Base-by-base conservation (phyloP, 2,329 filamentous ascomycete genomes). In the Thelonectria discophora region DNA sequence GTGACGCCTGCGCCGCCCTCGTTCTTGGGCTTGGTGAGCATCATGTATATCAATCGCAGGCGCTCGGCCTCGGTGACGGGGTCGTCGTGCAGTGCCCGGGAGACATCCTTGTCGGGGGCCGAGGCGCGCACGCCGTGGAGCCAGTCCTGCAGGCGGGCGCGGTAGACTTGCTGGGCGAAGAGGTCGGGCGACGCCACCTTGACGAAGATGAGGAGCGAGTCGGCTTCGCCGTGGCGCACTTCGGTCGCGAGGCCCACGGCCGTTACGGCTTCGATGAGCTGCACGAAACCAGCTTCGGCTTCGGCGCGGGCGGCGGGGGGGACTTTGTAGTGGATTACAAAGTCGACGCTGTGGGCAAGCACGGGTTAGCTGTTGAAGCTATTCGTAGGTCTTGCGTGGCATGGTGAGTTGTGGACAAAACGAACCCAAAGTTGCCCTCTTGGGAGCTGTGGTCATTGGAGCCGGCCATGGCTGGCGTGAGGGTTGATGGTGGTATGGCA, bases 71-170 rank as follows among this genome's bases (percentile, higher is more conserved):
- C 92, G 40, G 90, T 92, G 59, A 97, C 84, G 1, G 93, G 91
- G 68, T 97, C 90, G 15, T 86, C 80, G 60, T 88, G 81, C 54
- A 96, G 85, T 13, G 89, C 86, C 61, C 87, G 82, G 49, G 85
- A 80, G 17, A 92, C 87, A 67, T 96, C 88, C 72, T 88, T 89
- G 58, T 88, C 85, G 0, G 94, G 94, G 37, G 93, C 88, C 18
- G 87, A 86, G 51, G 91, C 85, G 65, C 93, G 89, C 56, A 97
- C 90, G 54, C 94, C 93, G 74, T 95, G 90, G 34, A 98, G 87
- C 93, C 94, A 99, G 78, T 98, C 95, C 74, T 93, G 91, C 17
- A 97, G 89, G 66, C 95, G 88, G 58, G 91, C 92, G 66, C 93
- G 88, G 77, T 97, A 96, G 51, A 97, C 86, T 72, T 97, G 92